Base-by-base conservation (phyloP, 2,329 filamentous ascomycete genomes). In the Colletotrichum musae region DNA sequence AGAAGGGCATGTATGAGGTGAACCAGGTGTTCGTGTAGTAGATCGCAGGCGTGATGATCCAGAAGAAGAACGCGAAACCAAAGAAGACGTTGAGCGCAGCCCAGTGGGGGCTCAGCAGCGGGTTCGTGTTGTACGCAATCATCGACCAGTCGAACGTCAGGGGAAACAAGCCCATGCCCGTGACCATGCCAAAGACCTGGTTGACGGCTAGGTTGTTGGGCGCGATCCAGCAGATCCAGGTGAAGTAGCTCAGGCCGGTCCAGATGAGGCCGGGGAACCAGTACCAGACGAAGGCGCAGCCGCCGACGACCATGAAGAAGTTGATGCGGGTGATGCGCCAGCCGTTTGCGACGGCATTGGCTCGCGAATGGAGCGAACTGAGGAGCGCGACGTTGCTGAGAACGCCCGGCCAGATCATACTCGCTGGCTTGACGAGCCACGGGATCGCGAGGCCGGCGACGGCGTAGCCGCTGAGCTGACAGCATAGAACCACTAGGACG, bases 31-130 rank as follows among this genome's bases (percentile, higher is more conserved):
- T 88, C 51, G 81, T 84, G 75, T 87, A 92, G 79, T 89, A 91
- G 10, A 92, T 75, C 21, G 79, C 87, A 2, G 87, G 77, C 10
- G 89, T 81, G 13, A 91, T 80, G 79, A 87, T 85, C 73, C 85
- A 85, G 51, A 84, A 87, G 41, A 87, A 71, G 6, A 89, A 81
- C 45, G 87, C 84, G 21, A 75, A 59, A 13, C 89, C 89, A 41
- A 89, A 79, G 70, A 91, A 82, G 15, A 86, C 87, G 76, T 92
- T 92, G 59, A 88, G 80, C 43, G 90, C 90, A 16, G 87, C 87
- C 78, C 89, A 87, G 74, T 85, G 86, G 3, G 86, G 86, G 6
- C 84, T 80, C 78, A 85, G 82, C 56, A 83, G 75, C 5, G 81
- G 82, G 62, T 83, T 78, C 72, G 80, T 74, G 52, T 70, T 70